Percentiles rank a stretch among this genome's conserved stretches.
Conservation (phyloP, 1,284 basidiomycete genomes). For the Papiliotrema flavescens region DNA sequence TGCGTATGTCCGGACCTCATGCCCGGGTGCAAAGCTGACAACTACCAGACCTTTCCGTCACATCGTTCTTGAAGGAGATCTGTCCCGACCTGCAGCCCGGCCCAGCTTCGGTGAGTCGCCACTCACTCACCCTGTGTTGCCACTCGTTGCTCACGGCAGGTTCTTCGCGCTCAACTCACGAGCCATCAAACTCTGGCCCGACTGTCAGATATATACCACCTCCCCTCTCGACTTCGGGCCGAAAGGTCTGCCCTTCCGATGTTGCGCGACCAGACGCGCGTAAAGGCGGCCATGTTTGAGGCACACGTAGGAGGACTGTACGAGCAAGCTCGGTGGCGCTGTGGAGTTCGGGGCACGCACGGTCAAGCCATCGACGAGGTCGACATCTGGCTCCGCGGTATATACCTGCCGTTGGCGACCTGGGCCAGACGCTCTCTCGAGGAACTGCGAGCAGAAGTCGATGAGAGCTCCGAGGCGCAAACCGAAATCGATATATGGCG, state of each 20-base stretch:
- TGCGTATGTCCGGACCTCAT: not conserved
- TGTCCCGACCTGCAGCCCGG: not conserved
- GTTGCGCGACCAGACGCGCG: not conserved
- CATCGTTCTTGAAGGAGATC: not conserved
- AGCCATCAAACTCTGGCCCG: not conserved
- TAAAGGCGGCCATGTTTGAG: not conserved
- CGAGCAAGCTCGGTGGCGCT: too few species aligned
- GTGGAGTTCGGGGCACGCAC: too few species aligned
- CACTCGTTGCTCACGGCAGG: not conserved
- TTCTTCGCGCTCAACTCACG: not conserved
- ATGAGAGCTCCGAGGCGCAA: too few species aligned
- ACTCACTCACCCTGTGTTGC: not conserved
- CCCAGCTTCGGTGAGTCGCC: not conserved
- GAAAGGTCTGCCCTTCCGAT: not conserved
- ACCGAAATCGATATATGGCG: too few species aligned
- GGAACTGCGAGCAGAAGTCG: too few species aligned
- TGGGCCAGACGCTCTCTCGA: too few species aligned
- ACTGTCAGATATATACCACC: not conserved
- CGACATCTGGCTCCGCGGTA: too few species aligned
- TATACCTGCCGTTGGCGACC: too few species aligned
- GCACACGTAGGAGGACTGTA: not conserved
- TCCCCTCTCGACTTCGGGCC: not conserved
- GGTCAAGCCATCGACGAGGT: too few species aligned
- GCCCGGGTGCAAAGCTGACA: not conserved
- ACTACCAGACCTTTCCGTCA: not conserved